A percentile compares a stretch with the other conserved stretches of the same genome.
Evolutionary conservation across 108 stramenopile genomes (phyloP).

Genomic region (Pseudonitzschia multiseries): DNA sequence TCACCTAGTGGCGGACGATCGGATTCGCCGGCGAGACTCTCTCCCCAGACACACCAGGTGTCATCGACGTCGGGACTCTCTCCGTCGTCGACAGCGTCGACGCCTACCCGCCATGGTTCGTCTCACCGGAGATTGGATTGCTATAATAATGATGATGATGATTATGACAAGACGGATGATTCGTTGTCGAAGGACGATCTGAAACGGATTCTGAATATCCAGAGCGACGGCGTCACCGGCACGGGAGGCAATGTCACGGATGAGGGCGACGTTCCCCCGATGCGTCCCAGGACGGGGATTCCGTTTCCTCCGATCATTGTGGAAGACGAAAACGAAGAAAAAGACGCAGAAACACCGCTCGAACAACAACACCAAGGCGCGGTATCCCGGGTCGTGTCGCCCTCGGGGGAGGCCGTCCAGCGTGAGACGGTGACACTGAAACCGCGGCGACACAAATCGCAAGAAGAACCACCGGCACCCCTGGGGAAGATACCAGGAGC

Average conservation of each 20-base stretch:
- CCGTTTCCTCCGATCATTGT: background rate
- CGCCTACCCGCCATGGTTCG: background rate
- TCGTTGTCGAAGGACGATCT: constrained; percentile 11
- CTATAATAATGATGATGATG: no score
- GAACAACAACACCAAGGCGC: no score
- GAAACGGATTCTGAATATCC: constrained; percentile 8
- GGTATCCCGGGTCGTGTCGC: background rate
- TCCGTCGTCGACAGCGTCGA: background rate
- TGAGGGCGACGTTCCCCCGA: background rate
- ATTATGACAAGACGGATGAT: no score
- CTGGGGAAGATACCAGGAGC: background rate
- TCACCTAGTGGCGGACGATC: background rate
- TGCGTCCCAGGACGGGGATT: background rate
- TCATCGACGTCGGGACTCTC: background rate
- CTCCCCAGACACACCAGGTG: background rate
- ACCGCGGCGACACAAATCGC: background rate
- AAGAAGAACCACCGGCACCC: constrained; percentile 13
- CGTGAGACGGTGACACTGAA: constrained; percentile 9
- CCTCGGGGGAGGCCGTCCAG: background rate
- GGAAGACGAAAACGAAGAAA: constrained; percentile 1
- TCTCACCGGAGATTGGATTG: no score
- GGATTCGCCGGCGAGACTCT: background rate
- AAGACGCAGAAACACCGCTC: background rate
- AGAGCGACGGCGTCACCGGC: background rate
- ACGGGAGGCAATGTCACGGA: background rate